Evolutionary conservation across 2,329 filamentous ascomycete genomes (phyloP).

Genomic region (Phialocephala subalpina): DNA sequence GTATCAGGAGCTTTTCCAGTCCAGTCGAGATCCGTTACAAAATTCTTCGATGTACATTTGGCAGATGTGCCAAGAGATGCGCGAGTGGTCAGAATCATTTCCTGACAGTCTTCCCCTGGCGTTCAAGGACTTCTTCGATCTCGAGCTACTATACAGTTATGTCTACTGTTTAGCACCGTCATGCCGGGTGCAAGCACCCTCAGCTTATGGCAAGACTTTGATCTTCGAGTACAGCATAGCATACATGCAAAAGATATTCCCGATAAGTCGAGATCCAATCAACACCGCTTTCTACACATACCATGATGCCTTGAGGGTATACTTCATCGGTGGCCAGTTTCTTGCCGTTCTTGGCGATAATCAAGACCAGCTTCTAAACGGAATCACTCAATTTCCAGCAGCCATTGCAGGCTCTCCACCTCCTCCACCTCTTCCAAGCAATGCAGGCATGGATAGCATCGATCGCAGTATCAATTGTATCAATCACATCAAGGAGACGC

Average conservation of each 20-base stretch:
- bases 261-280: constrained; percentile 65
- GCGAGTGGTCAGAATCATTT: constrained; percentile 81
- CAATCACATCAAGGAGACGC: constrained; percentile 59
- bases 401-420: constrained; percentile 52
- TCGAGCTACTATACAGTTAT: constrained; percentile 90
- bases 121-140: constrained; percentile 80
- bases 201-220: constrained; percentile 78
- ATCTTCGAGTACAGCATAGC: constrained; percentile 87
- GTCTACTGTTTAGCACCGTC: constrained; percentile 89
- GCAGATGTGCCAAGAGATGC: constrained; percentile 79
- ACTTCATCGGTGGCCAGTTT: constrained; percentile 74
- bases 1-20: constrained; percentile 90
- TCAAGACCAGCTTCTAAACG: constrained; percentile 62
- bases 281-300: constrained; percentile 80
- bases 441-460: constrained; percentile 56
- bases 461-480: constrained; percentile 64
- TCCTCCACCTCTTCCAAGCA: constrained; percentile 57
- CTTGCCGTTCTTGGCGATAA: constrained; percentile 66
- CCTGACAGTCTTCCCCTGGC: constrained; percentile 69
- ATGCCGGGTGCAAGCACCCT: constrained; percentile 74
- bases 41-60: constrained; percentile 78
- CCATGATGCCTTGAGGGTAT: constrained; percentile 85
- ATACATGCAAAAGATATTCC: constrained; percentile 80
- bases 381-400: constrained; percentile 36
- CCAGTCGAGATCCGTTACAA: constrained; percentile 71